These are phyloP conservation scores for Diplodia mutila DNA, from an alignment of 2,329 filamentous ascomycete species.

Conservation along the genomic window DNA sequence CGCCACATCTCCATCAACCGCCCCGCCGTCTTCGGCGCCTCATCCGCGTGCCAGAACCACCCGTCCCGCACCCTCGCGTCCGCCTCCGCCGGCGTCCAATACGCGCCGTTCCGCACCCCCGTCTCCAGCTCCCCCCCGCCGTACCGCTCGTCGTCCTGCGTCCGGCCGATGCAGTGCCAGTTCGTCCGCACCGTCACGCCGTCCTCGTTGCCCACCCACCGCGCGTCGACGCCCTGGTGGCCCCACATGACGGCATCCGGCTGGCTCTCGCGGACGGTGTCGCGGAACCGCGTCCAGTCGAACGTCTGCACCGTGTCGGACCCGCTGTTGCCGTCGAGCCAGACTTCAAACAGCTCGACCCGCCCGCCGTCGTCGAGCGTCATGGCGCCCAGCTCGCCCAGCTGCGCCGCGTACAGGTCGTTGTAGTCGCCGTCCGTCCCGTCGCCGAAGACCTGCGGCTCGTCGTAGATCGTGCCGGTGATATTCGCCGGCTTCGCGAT, in stretches of 20 bases:
- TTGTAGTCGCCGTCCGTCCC: slow-evolving; percentile 41
- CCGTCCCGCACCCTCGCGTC: slow-evolving; percentile 28
- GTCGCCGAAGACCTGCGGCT: slow-evolving; percentile 43
- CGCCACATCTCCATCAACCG: slow-evolving; percentile 29
- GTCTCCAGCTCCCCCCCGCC: slow-evolving; percentile 26
- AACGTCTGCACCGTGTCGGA: slow-evolving; percentile 30
- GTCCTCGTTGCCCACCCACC: slow-evolving; percentile 31
- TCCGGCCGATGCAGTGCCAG: slow-evolving; percentile 30
- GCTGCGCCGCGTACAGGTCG: slow-evolving; percentile 34
- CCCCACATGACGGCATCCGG: slow-evolving; percentile 30
- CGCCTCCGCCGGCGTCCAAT: slow-evolving; percentile 30
- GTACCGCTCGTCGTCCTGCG: slow-evolving; percentile 28
- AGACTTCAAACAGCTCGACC: slow-evolving; percentile 29
- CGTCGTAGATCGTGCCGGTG: slow-evolving; percentile 38
- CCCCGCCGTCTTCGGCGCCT: slow-evolving; percentile 27
- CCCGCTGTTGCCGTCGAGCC: slow-evolving; percentile 30
- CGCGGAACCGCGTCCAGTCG: slow-evolving; percentile 28
- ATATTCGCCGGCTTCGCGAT: slow-evolving; percentile 41
- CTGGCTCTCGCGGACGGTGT: slow-evolving; percentile 29
- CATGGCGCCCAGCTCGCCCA: slow-evolving; percentile 29
- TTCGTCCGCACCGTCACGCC: slow-evolving; percentile 28
- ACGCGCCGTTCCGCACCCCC: slow-evolving; percentile 28
- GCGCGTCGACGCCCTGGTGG: slow-evolving; percentile 30
- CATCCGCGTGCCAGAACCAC: slow-evolving; percentile 29
- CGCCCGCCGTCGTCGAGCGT: slow-evolving; percentile 23